These are phyloP conservation scores for Arthromyces matolae DNA, from an alignment of 768 basidiomycete species.

Conservation along the genomic window DNA sequence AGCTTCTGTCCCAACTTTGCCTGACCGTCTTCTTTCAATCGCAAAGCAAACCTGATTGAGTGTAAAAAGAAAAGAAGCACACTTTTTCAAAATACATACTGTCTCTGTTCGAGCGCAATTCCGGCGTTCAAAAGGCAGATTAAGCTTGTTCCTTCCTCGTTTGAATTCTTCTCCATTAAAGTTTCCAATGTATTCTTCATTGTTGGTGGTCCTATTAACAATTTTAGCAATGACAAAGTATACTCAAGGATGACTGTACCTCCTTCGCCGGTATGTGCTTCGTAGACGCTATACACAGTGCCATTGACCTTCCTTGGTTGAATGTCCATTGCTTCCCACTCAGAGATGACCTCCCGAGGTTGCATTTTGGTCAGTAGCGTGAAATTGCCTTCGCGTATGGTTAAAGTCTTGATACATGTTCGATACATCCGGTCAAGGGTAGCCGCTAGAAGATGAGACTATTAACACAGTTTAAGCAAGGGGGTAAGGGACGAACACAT, in stretches of 20 bases:
- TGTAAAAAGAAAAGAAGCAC: too few species aligned
- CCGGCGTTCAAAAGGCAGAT: too few species aligned
- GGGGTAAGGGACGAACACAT: constrained; percentile 15
- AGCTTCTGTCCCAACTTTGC: too few species aligned
- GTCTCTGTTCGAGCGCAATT: too few species aligned
- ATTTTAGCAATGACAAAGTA: too few species aligned
- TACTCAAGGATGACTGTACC: not conserved
- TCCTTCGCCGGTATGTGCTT: not conserved
- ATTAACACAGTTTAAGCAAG: not conserved
- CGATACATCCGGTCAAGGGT: constrained; percentile 3
- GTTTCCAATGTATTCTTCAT: too few species aligned
- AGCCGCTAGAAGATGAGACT: not conserved
- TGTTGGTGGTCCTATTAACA: too few species aligned
- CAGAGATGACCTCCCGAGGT: not conserved
- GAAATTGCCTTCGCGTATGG: not conserved
- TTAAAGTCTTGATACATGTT: not conserved
- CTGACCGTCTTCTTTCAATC: not conserved
- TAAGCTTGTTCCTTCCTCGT: too few species aligned
- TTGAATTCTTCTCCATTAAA: too few species aligned
- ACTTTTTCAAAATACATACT: not conserved
- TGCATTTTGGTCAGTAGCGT: not conserved
- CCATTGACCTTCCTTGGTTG: constrained; percentile 2
- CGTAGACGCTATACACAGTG: not conserved
- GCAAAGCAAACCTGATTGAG: not conserved
- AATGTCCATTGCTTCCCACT: constrained; percentile 7